phyloP scores from a whole-genome alignment of 1,284 basidiomycete genomes.

The Phlebopus sp. region DNA sequence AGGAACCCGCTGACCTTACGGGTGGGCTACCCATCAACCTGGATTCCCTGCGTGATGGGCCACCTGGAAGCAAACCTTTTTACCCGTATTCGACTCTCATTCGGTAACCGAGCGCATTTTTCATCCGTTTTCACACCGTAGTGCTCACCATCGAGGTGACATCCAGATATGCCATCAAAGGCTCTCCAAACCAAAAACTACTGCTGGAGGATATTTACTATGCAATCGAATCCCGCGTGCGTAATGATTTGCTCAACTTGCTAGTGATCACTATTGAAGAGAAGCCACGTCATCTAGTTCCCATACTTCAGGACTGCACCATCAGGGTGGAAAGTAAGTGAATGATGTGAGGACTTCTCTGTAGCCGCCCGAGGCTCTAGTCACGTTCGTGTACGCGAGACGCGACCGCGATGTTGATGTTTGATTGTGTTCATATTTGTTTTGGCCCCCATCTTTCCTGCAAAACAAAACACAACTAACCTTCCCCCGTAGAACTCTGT shows the following conservation, averaged over 20 bases:
- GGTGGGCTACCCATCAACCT: constrained; percentile 80
- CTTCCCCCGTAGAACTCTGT: constrained; percentile 75
- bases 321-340: constrained; percentile 79
- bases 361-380: neutral
- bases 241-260: constrained; percentile 27
- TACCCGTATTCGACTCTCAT: constrained; percentile 86
- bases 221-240: constrained; percentile 78
- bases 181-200: constrained; percentile 78
- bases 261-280: constrained; percentile 6
- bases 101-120: constrained; percentile 47
- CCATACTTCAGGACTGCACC: constrained; percentile 81
- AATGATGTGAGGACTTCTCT: constrained; percentile 1
- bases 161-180: constrained; percentile 79
- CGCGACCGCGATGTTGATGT: constrained; percentile 60
- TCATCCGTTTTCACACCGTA: neutral
- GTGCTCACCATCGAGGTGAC: constrained; percentile 10
- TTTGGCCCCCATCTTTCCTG: constrained; percentile 19
- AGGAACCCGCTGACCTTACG: constrained; percentile 69
- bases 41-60: constrained; percentile 77
- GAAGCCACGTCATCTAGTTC: constrained; percentile 48
- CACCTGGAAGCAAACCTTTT: constrained; percentile 80
- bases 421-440: constrained; percentile 52
- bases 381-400: constrained; percentile 18
- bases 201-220: constrained; percentile 84
- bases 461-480: constrained; percentile 29